Base-by-base conservation (phyloP, 2,329 filamentous ascomycete genomes). In the Neonectria coccinea region DNA sequence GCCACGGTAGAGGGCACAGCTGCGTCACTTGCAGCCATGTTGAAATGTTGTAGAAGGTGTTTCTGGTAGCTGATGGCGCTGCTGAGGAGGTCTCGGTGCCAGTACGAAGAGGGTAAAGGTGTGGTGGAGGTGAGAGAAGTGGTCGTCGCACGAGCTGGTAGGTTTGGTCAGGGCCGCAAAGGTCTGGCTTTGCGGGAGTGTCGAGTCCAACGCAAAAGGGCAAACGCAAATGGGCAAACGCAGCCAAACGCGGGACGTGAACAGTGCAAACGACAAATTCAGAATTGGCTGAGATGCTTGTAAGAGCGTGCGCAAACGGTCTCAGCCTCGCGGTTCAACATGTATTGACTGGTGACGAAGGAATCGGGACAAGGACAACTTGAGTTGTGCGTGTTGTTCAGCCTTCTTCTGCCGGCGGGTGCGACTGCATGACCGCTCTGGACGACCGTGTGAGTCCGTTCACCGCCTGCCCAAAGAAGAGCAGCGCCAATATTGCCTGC, bases 11-110 rank as follows among this genome's bases (percentile, higher is more conserved):
- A 61, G 64, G 76, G 74, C 18, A 75, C 73, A 52, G 75, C 73
- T 58, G 74, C 75, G 62, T 82, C 79, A 70, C 75, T 81, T 47
- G 80, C 75, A 58, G 80, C 79, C 81, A 82, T 82, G 70, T 56
- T 66, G 63, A 62, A 59, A 22, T 56, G 33, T 16, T 62, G 41
- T 42, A 31, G 52, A 25, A 61, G 41, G 20, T 36, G 31, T 50
- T 55, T 56, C 25, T 41, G 59, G 50, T 44, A 45, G 16, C 14
- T 39, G 41, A 42, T 39, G 33, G 12, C 25, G 39, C 52, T 47
- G 41, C 14, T 48, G n/a, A 44, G 33, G 54, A 54, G 29, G 18
- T 44, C 4, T 20, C 20, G 29, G 41, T 58, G 27, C 25, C 39
- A 18, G 54, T 33, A 31, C 10, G 18, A 54, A n/a, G 54, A 48